Base-by-base conservation (phyloP, 495 filamentous ascomycete genomes). In the Aspergillus funiculosus region DNA sequence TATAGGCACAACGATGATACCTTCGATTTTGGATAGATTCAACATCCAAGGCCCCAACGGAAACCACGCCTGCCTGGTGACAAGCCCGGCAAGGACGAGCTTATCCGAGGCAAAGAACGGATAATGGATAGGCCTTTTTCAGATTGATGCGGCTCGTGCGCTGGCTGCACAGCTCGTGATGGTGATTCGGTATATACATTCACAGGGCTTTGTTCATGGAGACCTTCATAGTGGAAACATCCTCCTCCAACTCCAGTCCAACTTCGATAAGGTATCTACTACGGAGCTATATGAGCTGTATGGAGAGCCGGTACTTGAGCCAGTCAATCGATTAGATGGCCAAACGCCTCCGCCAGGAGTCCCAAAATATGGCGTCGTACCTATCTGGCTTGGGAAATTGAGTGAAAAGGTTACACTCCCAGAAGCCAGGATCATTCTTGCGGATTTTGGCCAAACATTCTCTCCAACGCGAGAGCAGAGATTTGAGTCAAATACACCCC, bases 11-110 rank as follows among this genome's bases (percentile, higher is more conserved):
- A 39, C 15, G 3, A 64, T 59, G 48, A 54, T 73, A 3, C 54
- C 65, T 43, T 43, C 43, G 10, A 53, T 67, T n/a, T 50, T 71
- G 7, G 71, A 75, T 58, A 54, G 35, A 19, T 76, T 74, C 47
- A 57, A 26, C 13, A 52, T 73, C 20, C 39, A 61, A 14, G 65
- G 72, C 9, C 66, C 65, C 8, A 75, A 75, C 48, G 64, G 67
- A n/a, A 61, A 38, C 6, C 69, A 77, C 50, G 32, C 39, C 15
- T 74, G 68, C 45, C 51, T 59, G 4, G 67, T 70, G 26, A 71
- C 61, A 15, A 28, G 1, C 4, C 61, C 57, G 9, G 63, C 54
- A 22, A 58, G 59, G 9, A 44, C 45, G 31, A 70, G 64, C 39
- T 43, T 72, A 18, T 57, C 53, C 8, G 56, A 54, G 10, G 51